Conservation (phyloP, 768 basidiomycete species). For the Phlebiopsis gigantea region DNA sequence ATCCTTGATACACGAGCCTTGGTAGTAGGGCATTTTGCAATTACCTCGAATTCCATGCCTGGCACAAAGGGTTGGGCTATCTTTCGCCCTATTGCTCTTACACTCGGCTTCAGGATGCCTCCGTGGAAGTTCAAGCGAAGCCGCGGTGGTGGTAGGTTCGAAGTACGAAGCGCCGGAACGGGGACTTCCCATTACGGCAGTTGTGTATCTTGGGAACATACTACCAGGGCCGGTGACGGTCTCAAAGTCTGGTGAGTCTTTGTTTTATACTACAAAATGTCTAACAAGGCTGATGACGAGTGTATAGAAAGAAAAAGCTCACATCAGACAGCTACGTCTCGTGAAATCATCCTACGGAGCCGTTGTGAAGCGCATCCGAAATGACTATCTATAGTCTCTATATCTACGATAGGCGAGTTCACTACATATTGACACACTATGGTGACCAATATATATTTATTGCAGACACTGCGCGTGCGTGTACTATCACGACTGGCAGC, state of each 20-base stretch:
- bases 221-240: neutral
- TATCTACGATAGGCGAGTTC: constrained; percentile 79
- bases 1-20: constrained; percentile 81
- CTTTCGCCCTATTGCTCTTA: neutral
- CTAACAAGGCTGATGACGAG: neutral
- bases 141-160: neutral
- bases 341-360: neutral
- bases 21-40: constrained; percentile 79
- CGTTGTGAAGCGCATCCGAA: neutral
- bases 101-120: neutral
- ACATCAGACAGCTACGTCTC: neutral
- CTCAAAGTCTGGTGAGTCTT: neutral
- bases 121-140: neutral
- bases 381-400: constrained; percentile 94
- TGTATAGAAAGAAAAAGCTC: neutral
- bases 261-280: no score
- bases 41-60: constrained; percentile 74
- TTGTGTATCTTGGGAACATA: neutral
- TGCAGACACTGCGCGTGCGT: constrained; percentile 87
- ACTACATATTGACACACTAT: neutral
- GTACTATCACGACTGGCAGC: constrained; percentile 96
- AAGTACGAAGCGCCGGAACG: neutral
- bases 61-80: neutral
- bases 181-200: neutral
- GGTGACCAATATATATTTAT: no score